phyloP scores from a whole-genome alignment of 768 basidiomycete genomes.

The Suillus occidentalis region DNA sequence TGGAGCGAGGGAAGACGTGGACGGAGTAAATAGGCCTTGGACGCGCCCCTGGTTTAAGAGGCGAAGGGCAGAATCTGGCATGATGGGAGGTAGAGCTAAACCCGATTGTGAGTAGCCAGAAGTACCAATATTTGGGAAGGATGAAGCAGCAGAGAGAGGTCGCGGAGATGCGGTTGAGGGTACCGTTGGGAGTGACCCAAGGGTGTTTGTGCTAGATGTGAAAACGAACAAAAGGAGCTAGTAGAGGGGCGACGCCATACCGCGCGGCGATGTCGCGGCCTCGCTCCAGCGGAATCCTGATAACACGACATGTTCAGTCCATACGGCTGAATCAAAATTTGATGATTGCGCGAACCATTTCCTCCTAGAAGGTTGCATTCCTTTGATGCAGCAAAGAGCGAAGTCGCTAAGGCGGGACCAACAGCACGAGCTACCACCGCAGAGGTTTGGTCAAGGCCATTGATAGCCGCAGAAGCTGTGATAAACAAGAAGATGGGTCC shows the following conservation, averaged over 20 bases:
- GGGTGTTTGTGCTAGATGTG: constrained; percentile 70
- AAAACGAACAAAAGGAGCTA: constrained; percentile 94
- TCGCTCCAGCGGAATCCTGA: constrained; percentile 93
- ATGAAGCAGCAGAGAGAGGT: constrained; percentile 67
- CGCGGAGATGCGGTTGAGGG: constrained; percentile 52
- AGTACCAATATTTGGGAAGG: constrained; percentile 52
- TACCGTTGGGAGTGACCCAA: constrained; percentile 68
- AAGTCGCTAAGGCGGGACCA: no score
- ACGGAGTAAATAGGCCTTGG: constrained; percentile 83
- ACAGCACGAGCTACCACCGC: no score
- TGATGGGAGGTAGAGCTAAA: constrained; percentile 79
- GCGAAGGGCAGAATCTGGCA: constrained; percentile 84
- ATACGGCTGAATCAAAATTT: constrained; percentile 4
- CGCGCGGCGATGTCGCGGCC: constrained; percentile 91
- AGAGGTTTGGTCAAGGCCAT: no score
- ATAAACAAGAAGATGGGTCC: no score
- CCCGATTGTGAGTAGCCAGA: constrained; percentile 51
- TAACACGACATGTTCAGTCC: constrained; percentile 13
- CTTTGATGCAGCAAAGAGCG: no score
- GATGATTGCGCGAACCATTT: constrained; percentile 71
- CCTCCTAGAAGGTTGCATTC: no score
- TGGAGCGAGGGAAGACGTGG: constrained; percentile 59
- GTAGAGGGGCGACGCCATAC: constrained; percentile 86
- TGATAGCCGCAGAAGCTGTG: no score
- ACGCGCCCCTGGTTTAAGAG: constrained; percentile 84